Evolutionary conservation across 176 grass and related monocot genomes (phyloP), one percentile per base, ranked within the genome.

Genomic region (Paspalum notatum): DNA sequence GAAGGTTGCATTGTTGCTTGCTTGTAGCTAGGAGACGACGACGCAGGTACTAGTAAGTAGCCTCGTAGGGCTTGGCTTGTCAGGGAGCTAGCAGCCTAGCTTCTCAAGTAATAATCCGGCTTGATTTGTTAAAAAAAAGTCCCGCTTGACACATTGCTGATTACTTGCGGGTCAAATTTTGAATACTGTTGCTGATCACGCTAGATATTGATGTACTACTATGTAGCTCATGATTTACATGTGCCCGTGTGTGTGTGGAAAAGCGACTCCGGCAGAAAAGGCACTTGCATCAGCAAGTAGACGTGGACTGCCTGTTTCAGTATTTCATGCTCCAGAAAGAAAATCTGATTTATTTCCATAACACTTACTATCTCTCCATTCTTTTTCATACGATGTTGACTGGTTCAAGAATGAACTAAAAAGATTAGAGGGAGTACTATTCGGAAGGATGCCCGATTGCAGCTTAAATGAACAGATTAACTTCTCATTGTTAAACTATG

Each of bases 101-200:
- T 68, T 68, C 17, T 69, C 66, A 47, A 43, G n/a, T n/a, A 37
- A 7, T 48, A 26, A 18, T 61, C 21, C 12, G 4, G 39, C 9
- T 76, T 80, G 74, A 42, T n/a, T n/a, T n/a, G n/a, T n/a, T n/a
- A n/a, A n/a, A n/a, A n/a, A n/a, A n/a, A n/a, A n/a, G n/a, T n/a
- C n/a, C 12, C 8, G 39, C 9, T 76, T 80, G 74, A 42, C 24
- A 38, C 65, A n/a, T 71, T n/a, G 16, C 26, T 17, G 24, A 38
- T 63, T n/a, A 15, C 38, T 55, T 77, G 47, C 56, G 78, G 48
- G 18, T 64, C 17, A 56, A 87, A 87, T 24, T 76, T 62, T 46
- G 11, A 42, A 3, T 43, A 18, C 0, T 22, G 18, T 12, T 74
- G 9, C n/a, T 57, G 18, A 45, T 59, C 54, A 60, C 24, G 13